phyloP scores from a whole-genome alignment of 225 moss, liverwort and hornwort species.

The Sphagnum tenellum region DNA sequence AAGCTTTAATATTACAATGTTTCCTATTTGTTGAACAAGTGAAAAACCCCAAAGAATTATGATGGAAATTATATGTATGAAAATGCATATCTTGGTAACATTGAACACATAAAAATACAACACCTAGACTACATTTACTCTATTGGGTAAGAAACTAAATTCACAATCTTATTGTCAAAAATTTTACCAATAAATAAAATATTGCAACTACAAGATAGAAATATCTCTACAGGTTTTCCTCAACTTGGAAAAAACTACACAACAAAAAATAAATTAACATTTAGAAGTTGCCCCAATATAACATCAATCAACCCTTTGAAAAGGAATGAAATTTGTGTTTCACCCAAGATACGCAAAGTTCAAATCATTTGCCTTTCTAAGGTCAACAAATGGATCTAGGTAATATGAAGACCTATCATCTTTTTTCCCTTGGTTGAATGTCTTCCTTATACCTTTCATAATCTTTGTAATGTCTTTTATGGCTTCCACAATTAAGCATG shows the following conservation, averaged over 20 bases:
- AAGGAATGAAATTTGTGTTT: too few species aligned
- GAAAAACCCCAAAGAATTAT: too few species aligned
- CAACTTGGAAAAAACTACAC: conserved; percentile 92
- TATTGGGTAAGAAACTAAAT: neutral
- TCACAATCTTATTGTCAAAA: conserved; percentile 64
- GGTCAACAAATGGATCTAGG: conserved; percentile 86
- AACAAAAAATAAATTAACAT: too few species aligned
- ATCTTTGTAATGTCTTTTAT: conserved; percentile 61
- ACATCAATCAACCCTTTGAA: too few species aligned
- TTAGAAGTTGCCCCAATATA: too few species aligned
- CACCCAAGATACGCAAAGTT: neutral
- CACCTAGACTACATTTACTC: too few species aligned
- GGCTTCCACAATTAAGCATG: conserved; percentile 62
- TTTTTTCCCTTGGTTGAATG: conserved; percentile 44
- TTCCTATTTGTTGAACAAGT: too few species aligned
- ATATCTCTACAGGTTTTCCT: conserved; percentile 75
- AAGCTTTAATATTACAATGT: too few species aligned
- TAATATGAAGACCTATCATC: conserved; percentile 30
- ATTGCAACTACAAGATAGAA: conserved; percentile 76
- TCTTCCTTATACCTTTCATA: conserved; percentile 29
- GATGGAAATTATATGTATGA: too few species aligned
- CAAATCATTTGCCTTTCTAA: conserved; percentile 56
- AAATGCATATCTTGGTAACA: too few species aligned
- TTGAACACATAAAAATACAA: too few species aligned
- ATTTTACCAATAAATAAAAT: conserved; percentile 82